Evolutionary conservation across 768 basidiomycete genomes (phyloP).

Genomic region (Rhodotorula paludigena): DNA sequence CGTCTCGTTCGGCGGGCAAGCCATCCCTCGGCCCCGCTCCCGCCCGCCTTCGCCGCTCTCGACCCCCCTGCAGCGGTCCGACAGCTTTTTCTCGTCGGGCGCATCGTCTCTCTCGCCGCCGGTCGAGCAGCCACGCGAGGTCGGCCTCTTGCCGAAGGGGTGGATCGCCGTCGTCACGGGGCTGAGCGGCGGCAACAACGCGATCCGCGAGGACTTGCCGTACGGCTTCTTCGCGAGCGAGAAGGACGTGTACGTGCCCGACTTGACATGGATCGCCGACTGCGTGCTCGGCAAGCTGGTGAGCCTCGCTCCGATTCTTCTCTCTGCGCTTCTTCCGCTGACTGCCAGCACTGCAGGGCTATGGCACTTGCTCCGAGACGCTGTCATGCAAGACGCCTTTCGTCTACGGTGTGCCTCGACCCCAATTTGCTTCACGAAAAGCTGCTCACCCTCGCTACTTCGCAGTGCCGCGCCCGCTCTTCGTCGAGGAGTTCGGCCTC

Average conservation of each 20-base stretch:
- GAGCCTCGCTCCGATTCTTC: background rate
- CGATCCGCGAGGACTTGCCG: conserved; percentile 58
- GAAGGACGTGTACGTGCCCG: conserved; percentile 74
- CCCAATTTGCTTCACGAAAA: background rate
- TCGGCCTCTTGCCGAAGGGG: conserved; percentile 57
- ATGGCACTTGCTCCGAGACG: conserved; percentile 75
- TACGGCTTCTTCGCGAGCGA: conserved; percentile 71
- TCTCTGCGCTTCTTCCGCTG: no score
- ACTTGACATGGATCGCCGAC: conserved; percentile 67
- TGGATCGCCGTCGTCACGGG: conserved; percentile 81
- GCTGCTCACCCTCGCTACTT: background rate
- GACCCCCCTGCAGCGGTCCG: conserved; percentile 5
- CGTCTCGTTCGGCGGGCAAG: conserved; percentile 75
- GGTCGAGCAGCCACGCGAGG: conserved; percentile 39
- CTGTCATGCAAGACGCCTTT: conserved; percentile 72
- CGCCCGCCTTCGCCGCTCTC: conserved; percentile 33
- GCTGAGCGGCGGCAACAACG: conserved; percentile 53
- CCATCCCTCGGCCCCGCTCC: conserved; percentile 51
- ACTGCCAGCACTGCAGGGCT: conserved; percentile 57
- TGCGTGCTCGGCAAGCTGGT: conserved; percentile 74
- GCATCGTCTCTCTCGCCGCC: conserved; percentile 12
- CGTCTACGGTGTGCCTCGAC: conserved; percentile 58
- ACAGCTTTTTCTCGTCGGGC: background rate
- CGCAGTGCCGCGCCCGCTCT: conserved; percentile 68
- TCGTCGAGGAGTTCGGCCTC: conserved; percentile 74